Evolutionary conservation across 164 flowering plant species (phyloP).

Genomic region (Hamamelis virginiana): DNA sequence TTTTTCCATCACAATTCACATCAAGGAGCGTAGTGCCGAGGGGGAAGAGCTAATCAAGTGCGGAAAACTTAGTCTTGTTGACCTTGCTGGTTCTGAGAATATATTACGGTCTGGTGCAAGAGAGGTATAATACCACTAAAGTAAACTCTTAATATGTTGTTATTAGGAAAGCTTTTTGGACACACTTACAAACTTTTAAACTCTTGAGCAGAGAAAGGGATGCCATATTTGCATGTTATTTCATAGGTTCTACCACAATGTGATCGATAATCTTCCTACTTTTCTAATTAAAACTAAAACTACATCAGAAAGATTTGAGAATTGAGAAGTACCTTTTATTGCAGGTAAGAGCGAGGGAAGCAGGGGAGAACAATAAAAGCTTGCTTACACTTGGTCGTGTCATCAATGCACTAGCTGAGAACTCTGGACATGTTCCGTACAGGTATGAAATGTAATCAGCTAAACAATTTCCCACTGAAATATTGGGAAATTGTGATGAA

Average conservation of each 20-base stretch:
- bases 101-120: slow-evolving; percentile 86
- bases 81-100: slow-evolving; percentile 91
- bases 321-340: slow-evolving; percentile 10
- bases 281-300: too few relatives aligned
- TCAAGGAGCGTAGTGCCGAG: slow-evolving; percentile 81
- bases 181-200: slow-evolving; percentile 1
- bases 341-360: slow-evolving; percentile 84
- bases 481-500: not conserved
- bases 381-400: slow-evolving; percentile 81
- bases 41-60: slow-evolving; percentile 85
- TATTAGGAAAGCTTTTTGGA: not conserved
- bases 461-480: not conserved
- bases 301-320: not conserved
- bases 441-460: slow-evolving; percentile 35
- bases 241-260: too few relatives aligned
- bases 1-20: slow-evolving; percentile 86
- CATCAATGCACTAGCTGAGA: slow-evolving; percentile 74
- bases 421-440: slow-evolving; percentile 75
- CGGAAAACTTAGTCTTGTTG: slow-evolving; percentile 88
- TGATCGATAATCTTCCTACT: too few relatives aligned
- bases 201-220: too few relatives aligned
- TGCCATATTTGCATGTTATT: too few relatives aligned
- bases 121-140: slow-evolving; percentile 46
- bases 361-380: slow-evolving; percentile 87
- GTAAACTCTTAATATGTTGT: not conserved